Evolutionary conservation across 2,329 filamentous ascomycete genomes (phyloP).

Genomic region (Rhynchosporium agropyri): DNA sequence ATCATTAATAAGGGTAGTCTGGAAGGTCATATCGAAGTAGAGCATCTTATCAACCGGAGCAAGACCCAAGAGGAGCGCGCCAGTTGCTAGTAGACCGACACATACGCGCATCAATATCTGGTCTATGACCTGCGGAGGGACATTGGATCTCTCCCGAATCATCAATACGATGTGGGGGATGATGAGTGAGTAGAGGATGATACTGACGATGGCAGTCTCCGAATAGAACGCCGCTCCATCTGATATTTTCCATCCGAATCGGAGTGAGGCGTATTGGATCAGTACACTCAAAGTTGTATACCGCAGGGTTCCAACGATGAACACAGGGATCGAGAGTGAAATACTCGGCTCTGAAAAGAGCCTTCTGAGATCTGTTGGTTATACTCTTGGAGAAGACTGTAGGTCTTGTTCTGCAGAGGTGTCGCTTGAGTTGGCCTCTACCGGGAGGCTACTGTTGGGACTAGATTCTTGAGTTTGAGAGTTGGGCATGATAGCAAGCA

Average conservation of each 20-base stretch:
- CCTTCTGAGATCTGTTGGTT: conserved; percentile 18
- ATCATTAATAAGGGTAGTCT: not conserved
- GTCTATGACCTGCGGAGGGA: conserved; percentile 35
- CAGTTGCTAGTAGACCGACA: conserved; percentile 35
- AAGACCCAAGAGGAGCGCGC: conserved; percentile 28
- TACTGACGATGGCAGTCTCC: conserved; percentile 40
- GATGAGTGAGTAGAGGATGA: conserved; percentile 38
- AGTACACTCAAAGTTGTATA: conserved; percentile 40
- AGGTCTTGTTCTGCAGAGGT: not conserved
- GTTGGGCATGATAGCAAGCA: conserved; percentile 35
- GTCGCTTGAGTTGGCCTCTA: too few relatives aligned
- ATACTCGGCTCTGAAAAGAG: conserved; percentile 31
- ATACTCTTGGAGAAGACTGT: not conserved
- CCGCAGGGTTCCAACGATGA: conserved; percentile 39
- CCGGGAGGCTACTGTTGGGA: too few relatives aligned
- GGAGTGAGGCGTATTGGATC: conserved; percentile 41
- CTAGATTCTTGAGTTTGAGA: not conserved
- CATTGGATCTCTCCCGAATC: conserved; percentile 28
- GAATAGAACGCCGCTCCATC: conserved; percentile 40
- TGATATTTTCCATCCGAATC: conserved; percentile 37
- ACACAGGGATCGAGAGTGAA: conserved; percentile 36
- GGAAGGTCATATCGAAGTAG: not conserved
- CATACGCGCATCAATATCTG: conserved; percentile 36
- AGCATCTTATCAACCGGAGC: conserved; percentile 34
- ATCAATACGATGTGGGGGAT: conserved; percentile 33